Base-by-base conservation (phyloP, 345 rosid genomes). In the Moricandia moricandioides region DNA sequence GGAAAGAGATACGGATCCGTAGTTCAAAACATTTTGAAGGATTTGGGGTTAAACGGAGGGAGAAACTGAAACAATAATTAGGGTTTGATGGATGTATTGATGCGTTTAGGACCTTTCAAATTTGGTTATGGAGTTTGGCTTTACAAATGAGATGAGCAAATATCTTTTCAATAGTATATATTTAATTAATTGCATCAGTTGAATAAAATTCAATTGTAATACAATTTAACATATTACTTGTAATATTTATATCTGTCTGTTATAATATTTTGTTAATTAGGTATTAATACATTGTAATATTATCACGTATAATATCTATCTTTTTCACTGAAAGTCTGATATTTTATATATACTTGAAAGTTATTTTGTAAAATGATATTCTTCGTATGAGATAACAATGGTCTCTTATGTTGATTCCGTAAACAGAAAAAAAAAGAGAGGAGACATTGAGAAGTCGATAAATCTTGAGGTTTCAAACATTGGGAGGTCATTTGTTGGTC, bases 21-120 rank as follows among this genome's bases (percentile, higher is more conserved):
- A 3, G 71, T 77, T 39, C 67, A 71, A 58, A 0, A 1, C 24
- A 77, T 77, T 71, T 58, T 77, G 34, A 26, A 58, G 24, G 80
- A 77, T 45, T 70, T 77, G 71, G 80, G 80, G 33, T 34, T 77
- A 69, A 76, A 76, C 65, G 17, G 61, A 62, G 57, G 65, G 16
- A 62, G 17, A 29, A 0, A 12, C 24, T 69, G 57, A 74, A 43
- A 24, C 75, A 33, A 55, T 0, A 29, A 52, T 5, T 54, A 63
- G 70, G 70, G 27, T 69, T 34, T 66, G 17, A 74, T 66, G 73
- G 17, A 33, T 57, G 43, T 21, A 60, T 61, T 76, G 49, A 69
- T 61, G 66, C 58, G 17, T 61, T 56, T 45, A 67, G 73, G 79
- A 67, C 31, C 65, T 75, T 68, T 68, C 1, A 51, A 9, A 21